A percentile compares a stretch with the other conserved stretches of the same genome.
Conservation (phyloP, 371 early-diverging fungal genomes). For the Umbelopsis sp. region DNA sequence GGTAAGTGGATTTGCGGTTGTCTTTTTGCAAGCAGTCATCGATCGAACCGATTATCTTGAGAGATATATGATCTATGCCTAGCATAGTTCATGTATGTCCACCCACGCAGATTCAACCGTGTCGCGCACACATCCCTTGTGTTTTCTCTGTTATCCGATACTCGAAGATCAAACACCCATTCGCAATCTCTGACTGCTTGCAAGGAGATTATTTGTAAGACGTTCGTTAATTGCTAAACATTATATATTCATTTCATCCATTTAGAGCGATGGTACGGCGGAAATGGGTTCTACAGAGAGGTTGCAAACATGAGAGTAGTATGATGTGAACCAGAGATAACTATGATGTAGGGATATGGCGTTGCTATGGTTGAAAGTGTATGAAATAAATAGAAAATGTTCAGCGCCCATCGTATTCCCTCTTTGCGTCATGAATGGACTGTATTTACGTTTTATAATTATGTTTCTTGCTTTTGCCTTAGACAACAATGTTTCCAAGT, state of each 20-base stretch:
- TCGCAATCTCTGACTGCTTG: slow-evolving; percentile 19
- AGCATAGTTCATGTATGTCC: not conserved
- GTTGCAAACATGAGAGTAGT: not conserved
- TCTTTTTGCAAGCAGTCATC: not conserved
- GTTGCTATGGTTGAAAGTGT: not conserved
- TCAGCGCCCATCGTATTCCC: too few species aligned
- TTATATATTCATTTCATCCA: not conserved
- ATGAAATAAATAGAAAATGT: too few species aligned
- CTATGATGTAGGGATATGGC: not conserved
- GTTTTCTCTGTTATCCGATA: not conserved
- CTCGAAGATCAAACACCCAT: slow-evolving; percentile 1
- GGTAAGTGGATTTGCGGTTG: not conserved
- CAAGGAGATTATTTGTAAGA: slow-evolving; percentile 12
- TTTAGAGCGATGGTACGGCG: not conserved
- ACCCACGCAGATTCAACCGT: not conserved
- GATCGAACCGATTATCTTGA: not conserved
- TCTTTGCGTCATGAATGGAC: too few species aligned
- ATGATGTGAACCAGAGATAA: not conserved
- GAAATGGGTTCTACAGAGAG: not conserved
- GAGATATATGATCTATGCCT: not conserved
- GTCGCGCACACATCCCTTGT: not conserved
- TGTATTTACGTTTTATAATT: too few species aligned
- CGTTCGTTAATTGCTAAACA: slow-evolving; percentile 19
- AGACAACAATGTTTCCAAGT: too few species aligned
- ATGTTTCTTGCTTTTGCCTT: too few species aligned